Evolutionary conservation across 2,329 filamentous ascomycete species (phyloP).

Genomic region (Parafenestella ontariensis): DNA sequence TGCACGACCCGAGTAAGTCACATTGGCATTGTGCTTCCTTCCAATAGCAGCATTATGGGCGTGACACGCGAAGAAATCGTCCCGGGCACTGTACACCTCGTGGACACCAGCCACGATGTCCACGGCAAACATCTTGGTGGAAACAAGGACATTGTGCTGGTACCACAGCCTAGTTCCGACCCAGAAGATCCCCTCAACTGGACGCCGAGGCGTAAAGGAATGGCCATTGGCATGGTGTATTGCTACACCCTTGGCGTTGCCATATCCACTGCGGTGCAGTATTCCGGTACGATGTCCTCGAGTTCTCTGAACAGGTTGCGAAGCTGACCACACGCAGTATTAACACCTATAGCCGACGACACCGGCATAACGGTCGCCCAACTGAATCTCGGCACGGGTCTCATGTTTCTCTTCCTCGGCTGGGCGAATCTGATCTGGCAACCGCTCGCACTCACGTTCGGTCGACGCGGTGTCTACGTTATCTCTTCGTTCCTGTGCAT

Average conservation of each 20-base stretch:
- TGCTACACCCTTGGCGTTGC: background rate
- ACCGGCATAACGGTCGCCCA: background rate
- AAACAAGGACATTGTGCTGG: conserved; percentile 3
- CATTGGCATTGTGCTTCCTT: too few relatives aligned
- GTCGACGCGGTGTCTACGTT: background rate
- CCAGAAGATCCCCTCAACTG: conserved; percentile 4
- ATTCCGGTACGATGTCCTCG: background rate
- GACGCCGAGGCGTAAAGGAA: background rate
- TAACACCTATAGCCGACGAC: background rate
- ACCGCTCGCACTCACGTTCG: conserved; percentile 1
- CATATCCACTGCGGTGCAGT: background rate
- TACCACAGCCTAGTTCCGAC: background rate
- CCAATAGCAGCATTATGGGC: background rate
- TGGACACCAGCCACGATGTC: background rate
- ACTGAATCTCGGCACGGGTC: background rate
- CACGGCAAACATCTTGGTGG: background rate
- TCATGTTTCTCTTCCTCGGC: conserved; percentile 2
- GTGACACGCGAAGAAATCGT: background rate
- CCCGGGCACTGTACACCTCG: conserved; percentile 1
- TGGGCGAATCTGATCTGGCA: conserved; percentile 7
- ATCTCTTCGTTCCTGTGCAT: background rate
- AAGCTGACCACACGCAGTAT: background rate
- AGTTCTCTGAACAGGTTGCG: background rate
- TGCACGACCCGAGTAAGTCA: too few relatives aligned
- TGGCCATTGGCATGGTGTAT: background rate